Conservation (phyloP, 1,284 basidiomycete genomes). For the Ceratobasidium sp. region DNA sequence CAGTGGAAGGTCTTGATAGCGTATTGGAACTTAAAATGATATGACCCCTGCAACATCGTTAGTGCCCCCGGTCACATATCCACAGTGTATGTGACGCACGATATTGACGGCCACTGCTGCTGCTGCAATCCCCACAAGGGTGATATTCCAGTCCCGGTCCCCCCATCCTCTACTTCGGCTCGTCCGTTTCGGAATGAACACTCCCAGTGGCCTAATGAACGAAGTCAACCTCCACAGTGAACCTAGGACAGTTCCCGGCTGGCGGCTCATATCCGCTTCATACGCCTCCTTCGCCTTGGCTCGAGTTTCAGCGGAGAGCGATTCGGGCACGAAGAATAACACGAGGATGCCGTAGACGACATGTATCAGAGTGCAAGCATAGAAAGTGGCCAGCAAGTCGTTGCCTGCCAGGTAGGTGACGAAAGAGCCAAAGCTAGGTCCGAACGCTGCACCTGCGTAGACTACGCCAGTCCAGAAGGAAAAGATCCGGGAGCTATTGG, state of each 20-base stretch:
- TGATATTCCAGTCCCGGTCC: conserved; percentile 77
- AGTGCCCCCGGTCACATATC: not conserved
- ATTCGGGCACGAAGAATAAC: conserved; percentile 81
- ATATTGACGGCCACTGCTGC: conserved; percentile 51
- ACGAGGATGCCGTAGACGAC: conserved; percentile 66
- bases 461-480: conserved; percentile 73
- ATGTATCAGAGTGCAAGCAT: conserved; percentile 67
- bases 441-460: conserved; percentile 77
- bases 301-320: conserved; percentile 62
- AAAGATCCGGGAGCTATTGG: conserved; percentile 66
- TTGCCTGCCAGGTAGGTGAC: conserved; percentile 70
- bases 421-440: conserved; percentile 78
- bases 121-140: conserved; percentile 67
- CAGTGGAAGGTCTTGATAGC: conserved; percentile 75
- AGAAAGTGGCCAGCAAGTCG: conserved; percentile 79
- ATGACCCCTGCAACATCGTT: conserved; percentile 63
- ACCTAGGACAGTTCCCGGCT: not conserved
- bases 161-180: conserved; percentile 55
- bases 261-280: conserved; percentile 46
- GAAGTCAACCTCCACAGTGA: conserved; percentile 45
- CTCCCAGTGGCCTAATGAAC: conserved; percentile 74
- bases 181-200: conserved; percentile 69
- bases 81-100: conserved; percentile 59
- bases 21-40: conserved; percentile 78
- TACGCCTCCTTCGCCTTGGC: conserved; percentile 30